A percentile compares a stretch with the other conserved stretches of the same genome.
phyloP scores from a whole-genome alignment of 192 early-diverging fungal species.

The Backusella macrospora region DNA sequence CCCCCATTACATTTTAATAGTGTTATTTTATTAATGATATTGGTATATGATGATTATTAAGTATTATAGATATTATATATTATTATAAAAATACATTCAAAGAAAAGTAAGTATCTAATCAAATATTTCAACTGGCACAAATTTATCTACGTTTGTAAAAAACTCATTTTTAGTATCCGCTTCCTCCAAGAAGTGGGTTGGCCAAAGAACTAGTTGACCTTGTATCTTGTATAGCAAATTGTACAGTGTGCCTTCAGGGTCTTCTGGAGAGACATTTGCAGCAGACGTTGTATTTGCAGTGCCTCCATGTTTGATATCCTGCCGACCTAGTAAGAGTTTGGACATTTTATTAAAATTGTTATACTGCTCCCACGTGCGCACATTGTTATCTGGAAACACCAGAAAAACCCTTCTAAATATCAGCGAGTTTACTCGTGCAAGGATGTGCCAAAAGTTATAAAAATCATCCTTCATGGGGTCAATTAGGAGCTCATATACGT shows the following conservation, averaged over 20 bases:
- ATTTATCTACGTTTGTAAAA: conserved; percentile 30
- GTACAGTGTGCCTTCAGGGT: not conserved
- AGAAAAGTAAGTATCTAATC: not conserved
- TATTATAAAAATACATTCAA: not conserved
- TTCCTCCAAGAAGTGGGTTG: conserved; percentile 40
- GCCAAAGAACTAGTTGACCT: conserved; percentile 46
- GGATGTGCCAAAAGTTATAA: conserved; percentile 59
- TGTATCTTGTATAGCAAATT: conserved; percentile 26
- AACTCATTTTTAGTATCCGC: conserved; percentile 33
- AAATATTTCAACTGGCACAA: conserved; percentile 39
- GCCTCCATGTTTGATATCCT: conserved; percentile 20
- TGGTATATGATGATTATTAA: too few species aligned
- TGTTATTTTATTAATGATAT: too few species aligned
- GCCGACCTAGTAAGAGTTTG: not conserved
- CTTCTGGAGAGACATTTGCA: conserved; percentile 6
- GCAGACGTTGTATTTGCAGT: conserved; percentile 7
- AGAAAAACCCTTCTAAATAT: conserved; percentile 74
- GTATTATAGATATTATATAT: not conserved
- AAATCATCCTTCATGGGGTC: conserved; percentile 72
- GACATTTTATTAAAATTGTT: conserved; percentile 41
- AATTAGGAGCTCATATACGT: conserved; percentile 36
- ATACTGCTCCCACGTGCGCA: conserved; percentile 63
- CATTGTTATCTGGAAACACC: conserved; percentile 80
- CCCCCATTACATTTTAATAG: too few species aligned
- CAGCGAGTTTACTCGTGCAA: conserved; percentile 63